A percentile compares a stretch with the other conserved stretches of the same genome.
phyloP scores from a whole-genome alignment of 1,284 basidiomycete species.

The Cystobasidiaceae sp. region DNA sequence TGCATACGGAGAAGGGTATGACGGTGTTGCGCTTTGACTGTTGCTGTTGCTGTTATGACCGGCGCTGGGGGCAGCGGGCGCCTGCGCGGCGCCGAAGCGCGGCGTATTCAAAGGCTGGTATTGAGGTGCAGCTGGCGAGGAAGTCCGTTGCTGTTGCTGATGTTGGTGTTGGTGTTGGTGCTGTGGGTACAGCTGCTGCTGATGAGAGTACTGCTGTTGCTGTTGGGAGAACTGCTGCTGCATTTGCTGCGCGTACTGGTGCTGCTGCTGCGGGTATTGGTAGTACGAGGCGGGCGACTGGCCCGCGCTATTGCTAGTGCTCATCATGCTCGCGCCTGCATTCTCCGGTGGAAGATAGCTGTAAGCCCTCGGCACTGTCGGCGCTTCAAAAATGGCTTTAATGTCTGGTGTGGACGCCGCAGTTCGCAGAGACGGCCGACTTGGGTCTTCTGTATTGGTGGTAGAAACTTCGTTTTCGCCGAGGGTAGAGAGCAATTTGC shows the following conservation, averaged over 20 bases:
- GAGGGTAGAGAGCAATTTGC: conserved; percentile 63
- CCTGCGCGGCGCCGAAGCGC: not conserved
- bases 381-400: conserved; percentile 83
- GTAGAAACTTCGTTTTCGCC: conserved; percentile 5
- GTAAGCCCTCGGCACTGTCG: conserved; percentile 39
- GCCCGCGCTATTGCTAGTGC: not conserved
- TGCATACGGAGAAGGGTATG: not conserved
- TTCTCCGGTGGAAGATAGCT: conserved; percentile 4
- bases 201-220: not conserved
- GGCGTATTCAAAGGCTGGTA: conserved; percentile 13
- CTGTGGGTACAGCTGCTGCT: too few species aligned
- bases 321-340: not conserved
- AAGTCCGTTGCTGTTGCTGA: not conserved
- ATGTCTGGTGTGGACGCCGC: conserved; percentile 88
- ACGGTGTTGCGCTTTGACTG: not conserved
- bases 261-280: not conserved
- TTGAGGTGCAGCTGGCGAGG: not conserved
- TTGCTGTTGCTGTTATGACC: not conserved
- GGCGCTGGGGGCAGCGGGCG: not conserved
- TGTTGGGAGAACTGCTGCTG: conserved; percentile 6
- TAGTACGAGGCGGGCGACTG: not conserved
- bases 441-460: too few species aligned
- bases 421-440: conserved; percentile 54
- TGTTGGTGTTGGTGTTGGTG: not conserved
- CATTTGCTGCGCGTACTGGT: too few species aligned